phyloP scores from a whole-genome alignment of 768 basidiomycete genomes.

The Hirschioporus abietinus region DNA sequence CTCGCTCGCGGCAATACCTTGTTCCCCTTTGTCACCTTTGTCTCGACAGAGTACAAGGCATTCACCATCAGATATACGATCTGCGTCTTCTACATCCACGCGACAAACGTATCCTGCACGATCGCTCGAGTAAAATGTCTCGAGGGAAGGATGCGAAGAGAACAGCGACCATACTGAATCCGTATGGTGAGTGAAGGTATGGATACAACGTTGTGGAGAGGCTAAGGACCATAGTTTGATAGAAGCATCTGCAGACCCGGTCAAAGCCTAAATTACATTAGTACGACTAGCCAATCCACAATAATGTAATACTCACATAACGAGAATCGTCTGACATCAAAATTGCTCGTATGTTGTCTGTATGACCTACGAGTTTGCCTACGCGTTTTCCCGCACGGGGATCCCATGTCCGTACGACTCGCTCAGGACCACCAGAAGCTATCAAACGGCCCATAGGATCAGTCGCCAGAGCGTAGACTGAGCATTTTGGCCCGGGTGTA shows the following conservation, averaged over 20 bases:
- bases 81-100: conserved; percentile 82
- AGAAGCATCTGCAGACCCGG: conserved; percentile 81
- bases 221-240: conserved; percentile 93
- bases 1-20: conserved; percentile 36
- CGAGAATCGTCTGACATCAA: conserved; percentile 84
- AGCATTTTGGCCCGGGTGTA: conserved; percentile 58
- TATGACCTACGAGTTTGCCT: conserved; percentile 91
- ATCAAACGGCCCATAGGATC: conserved; percentile 78
- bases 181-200: conserved; percentile 94
- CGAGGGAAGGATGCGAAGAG: conserved; percentile 81
- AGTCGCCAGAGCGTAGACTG: conserved; percentile 71
- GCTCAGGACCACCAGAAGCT: conserved; percentile 88
- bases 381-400: conserved; percentile 76
- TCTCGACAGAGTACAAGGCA: conserved; percentile 81
- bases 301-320: conserved; percentile 55
- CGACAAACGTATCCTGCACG: conserved; percentile 84
- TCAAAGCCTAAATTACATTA: conserved; percentile 50
- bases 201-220: conserved; percentile 78
- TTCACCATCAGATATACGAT: conserved; percentile 82
- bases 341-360: conserved; percentile 92
- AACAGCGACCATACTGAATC: conserved; percentile 93
- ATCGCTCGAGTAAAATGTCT: conserved; percentile 93
- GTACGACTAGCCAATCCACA: neutral
- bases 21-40: conserved; percentile 31
- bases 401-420: conserved; percentile 91